These are phyloP conservation scores for Lachnellula arida DNA, from an alignment of 2,329 filamentous ascomycete genomes.

Conservation along the genomic window DNA sequence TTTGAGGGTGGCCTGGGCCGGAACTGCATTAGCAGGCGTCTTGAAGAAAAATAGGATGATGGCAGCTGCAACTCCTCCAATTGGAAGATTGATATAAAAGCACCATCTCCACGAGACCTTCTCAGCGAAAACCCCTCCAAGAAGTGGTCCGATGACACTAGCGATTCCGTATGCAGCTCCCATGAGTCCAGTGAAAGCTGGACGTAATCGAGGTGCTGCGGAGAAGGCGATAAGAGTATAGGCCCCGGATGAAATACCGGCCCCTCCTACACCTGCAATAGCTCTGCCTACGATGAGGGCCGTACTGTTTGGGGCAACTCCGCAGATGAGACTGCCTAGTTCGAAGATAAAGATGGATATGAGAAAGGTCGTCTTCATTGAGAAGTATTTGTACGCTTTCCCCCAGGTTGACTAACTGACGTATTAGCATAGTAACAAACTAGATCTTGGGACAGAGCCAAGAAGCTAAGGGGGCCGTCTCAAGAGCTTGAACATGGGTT, in stretches of 20 bases:
- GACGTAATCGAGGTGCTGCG: constrained; percentile 31
- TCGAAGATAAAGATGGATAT: constrained; percentile 34
- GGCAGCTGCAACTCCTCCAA: constrained; percentile 36
- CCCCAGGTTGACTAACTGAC: constrained; percentile 26
- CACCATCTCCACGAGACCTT: constrained; percentile 36
- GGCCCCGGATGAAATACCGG: constrained; percentile 35
- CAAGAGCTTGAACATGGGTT: too few species aligned
- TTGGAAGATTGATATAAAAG: constrained; percentile 40
- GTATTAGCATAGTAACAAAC: too few species aligned
- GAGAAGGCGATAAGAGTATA: constrained; percentile 42
- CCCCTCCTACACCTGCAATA: constrained; percentile 33
- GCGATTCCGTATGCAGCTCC: constrained; percentile 30
- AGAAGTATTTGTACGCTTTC: constrained; percentile 33
- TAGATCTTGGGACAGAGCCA: too few species aligned
- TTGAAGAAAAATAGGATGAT: constrained; percentile 42
- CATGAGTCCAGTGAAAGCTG: constrained; percentile 34
- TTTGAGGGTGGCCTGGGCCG: constrained; percentile 33
- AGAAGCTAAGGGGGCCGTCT: too few species aligned
- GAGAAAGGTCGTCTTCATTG: constrained; percentile 31
- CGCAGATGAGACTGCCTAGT: constrained; percentile 35
- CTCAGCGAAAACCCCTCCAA: constrained; percentile 35
- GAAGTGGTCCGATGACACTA: constrained; percentile 31
- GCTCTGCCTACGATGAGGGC: constrained; percentile 35
- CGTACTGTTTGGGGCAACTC: constrained; percentile 33
- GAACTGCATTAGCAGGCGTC: constrained; percentile 37